Conservation (phyloP, 2,329 filamentous ascomycete genomes). For the Cryoendolithus antarcticus region DNA sequence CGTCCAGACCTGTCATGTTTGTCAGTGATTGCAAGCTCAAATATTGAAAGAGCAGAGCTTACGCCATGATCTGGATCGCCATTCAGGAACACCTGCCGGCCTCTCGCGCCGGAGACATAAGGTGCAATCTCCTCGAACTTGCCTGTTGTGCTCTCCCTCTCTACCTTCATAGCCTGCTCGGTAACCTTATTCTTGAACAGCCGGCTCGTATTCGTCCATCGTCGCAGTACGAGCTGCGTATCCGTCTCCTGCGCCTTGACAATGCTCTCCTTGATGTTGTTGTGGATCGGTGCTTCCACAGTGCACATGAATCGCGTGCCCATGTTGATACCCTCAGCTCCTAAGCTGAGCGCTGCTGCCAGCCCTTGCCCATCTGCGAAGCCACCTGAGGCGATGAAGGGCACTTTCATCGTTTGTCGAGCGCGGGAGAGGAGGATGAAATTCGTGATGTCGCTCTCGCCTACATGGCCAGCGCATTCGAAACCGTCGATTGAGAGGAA, state of each 20-base stretch:
- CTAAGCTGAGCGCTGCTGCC: conserved; percentile 77
- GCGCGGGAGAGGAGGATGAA: conserved; percentile 79
- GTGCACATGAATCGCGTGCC: conserved; percentile 97
- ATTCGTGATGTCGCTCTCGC: conserved; percentile 78
- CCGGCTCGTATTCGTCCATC: conserved; percentile 87
- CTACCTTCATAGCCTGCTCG: conserved; percentile 65
- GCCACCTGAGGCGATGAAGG: conserved; percentile 91
- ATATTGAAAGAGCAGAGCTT: conserved; percentile 31
- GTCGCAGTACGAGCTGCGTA: conserved; percentile 72
- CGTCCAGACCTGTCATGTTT: conserved; percentile 65
- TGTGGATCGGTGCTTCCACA: conserved; percentile 79
- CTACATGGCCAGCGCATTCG: conserved; percentile 86
- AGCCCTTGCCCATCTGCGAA: conserved; percentile 92
- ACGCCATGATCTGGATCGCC: conserved; percentile 85
- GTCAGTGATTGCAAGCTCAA: not conserved
- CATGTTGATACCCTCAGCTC: conserved; percentile 96
- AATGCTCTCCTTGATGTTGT: conserved; percentile 88
- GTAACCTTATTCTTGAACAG: conserved; percentile 87
- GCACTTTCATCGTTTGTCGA: conserved; percentile 68
- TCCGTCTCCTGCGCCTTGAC: conserved; percentile 81
- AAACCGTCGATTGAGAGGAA: conserved; percentile 96
- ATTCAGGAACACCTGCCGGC: conserved; percentile 80
- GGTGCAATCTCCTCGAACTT: conserved; percentile 84
- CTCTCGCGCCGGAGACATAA: conserved; percentile 79
- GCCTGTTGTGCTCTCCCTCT: conserved; percentile 68